Evolutionary conservation across 129 eudicot species (phyloP).

Genomic region (Calendula officinalis): DNA sequence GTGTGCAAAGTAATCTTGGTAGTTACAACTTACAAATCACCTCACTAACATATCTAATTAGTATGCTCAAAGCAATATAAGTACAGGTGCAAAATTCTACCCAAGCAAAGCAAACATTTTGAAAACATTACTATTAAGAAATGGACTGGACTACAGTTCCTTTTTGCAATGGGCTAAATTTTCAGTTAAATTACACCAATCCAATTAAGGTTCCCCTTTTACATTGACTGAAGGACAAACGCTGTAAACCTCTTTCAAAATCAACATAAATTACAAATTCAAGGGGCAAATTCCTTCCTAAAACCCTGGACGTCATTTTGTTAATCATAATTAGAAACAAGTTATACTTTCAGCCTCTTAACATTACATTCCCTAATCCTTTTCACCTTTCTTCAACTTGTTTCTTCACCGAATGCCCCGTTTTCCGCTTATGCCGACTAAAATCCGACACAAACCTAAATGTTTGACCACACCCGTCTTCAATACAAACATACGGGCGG

Average conservation of each 20-base stretch:
- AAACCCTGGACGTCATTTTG: constrained; percentile 29
- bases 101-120: no score
- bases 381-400: constrained; percentile 23
- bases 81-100: no score
- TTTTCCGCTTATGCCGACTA: constrained; percentile 96
- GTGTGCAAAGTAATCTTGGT: no score
- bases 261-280: constrained; percentile 23
- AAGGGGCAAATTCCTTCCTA: constrained; percentile 32
- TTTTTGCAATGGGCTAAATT: neutral
- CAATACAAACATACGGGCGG: constrained; percentile 75
- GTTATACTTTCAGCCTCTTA: constrained; percentile 41
- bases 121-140: no score
- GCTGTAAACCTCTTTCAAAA: constrained; percentile 28
- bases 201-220: constrained; percentile 17
- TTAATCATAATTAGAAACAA: constrained; percentile 43
- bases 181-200: neutral
- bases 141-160: no score
- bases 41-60: no score
- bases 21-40: no score
- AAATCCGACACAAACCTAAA: constrained; percentile 96
- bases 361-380: constrained; percentile 26
- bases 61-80: no score
- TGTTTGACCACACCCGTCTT: constrained; percentile 87
- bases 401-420: constrained; percentile 84
- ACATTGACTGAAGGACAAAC: constrained; percentile 24